Conservation (phyloP, 176 grass and related monocot species). For the Melocanna baccifera region DNA sequence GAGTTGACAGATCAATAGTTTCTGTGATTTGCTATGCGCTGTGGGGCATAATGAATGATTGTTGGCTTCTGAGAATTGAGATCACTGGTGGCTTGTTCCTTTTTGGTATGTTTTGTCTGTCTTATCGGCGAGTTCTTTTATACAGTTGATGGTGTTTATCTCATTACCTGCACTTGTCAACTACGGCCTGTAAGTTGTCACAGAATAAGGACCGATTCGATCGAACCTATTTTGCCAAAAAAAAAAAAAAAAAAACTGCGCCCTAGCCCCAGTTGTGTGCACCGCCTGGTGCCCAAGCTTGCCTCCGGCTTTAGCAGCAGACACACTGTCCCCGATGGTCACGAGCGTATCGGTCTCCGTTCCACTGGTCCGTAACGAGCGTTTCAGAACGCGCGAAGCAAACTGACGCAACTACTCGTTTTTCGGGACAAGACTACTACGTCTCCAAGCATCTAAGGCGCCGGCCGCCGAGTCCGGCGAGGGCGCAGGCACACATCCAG, state of each 20-base stretch:
- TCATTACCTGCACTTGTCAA: too few relatives aligned
- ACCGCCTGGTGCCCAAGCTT: not conserved
- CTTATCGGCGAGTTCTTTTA: not conserved
- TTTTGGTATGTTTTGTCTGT: not conserved
- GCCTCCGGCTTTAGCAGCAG: not conserved
- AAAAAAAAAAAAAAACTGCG: not conserved
- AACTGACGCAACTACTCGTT: not conserved
- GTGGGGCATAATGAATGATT: not conserved
- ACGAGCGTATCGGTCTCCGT: too few relatives aligned
- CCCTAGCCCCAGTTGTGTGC: too few relatives aligned
- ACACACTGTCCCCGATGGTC: not conserved
- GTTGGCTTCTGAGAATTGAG: not conserved
- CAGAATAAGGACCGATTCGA: not conserved
- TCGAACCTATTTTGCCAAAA: too few relatives aligned
- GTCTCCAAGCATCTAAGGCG: too few relatives aligned
- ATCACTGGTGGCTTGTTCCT: not conserved
- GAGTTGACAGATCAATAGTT: not conserved
- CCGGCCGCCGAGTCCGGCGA: not conserved
- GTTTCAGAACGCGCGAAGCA: not conserved
- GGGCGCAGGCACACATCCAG: too few relatives aligned
- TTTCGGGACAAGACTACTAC: too few relatives aligned
- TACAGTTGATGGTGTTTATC: not conserved
- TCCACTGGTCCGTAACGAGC: too few relatives aligned
- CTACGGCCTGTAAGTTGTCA: not conserved
- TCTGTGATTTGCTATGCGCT: not conserved